Evolutionary conservation across 331 rosid genomes (phyloP), one percentile per base, ranked within the genome.

Genomic region (Cydonia oblonga): DNA sequence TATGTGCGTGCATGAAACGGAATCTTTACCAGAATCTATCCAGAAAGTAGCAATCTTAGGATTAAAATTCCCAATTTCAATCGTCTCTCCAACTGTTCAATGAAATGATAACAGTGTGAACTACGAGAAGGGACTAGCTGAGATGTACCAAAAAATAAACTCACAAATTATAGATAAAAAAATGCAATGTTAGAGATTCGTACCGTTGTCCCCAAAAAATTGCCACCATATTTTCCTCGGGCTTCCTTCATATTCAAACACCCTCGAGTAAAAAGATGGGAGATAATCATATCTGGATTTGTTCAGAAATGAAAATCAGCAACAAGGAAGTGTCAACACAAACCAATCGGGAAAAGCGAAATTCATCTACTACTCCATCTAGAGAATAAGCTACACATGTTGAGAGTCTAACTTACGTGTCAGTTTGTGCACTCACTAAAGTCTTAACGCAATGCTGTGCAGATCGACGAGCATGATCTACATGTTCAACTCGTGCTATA

Each of bases 391-490:
- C 44, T 54, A 67, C 49, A 73, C 59, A 64, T 69, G 75, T 22
- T 56, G 68, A 68, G 26, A 25, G 62, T 83, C 71, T 40, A 75
- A 40, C 51, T 66, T 88, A 89, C 93, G 32, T 80, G 79, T 79
- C 79, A 70, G 93, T 81, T 82, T 90, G 89, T 30, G 96, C 97
- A 77, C 81, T 95, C 73, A 91, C 83, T 59, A 93, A 80, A 62
- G 92, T 83, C 42, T 88, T 89, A 77, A 91, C 83, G 65, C 96
- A 91, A 69, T 95, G 97, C 75, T 87, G 88, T 44, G 97, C 93
- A n/a, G 97, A 91, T 62, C 82, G 78, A 81, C 93, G 98, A 76
- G 98, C 98, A 84, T 95, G 98, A 83, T 95, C 98, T 60, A 95
- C 97, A 79, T 95, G 97, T 78, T 95, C 96, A 38, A 91, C 96